A percentile compares a stretch with the other conserved stretches of the same genome.
These are phyloP conservation scores for Sechiopsis laciniata DNA, from an alignment of 306 rosid species.

Conservation along the genomic window DNA sequence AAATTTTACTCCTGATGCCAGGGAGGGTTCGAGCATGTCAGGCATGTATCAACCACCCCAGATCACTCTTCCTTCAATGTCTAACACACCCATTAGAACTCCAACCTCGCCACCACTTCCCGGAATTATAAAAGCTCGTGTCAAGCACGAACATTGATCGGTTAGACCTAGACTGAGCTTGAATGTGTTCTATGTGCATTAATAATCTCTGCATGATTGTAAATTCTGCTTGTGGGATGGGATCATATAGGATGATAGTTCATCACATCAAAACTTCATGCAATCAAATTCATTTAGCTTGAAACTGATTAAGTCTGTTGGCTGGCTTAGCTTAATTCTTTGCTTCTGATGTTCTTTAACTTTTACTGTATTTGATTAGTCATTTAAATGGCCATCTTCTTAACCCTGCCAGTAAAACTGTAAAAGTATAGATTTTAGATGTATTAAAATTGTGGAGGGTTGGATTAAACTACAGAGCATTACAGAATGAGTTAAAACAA, in stretches of 20 bases:
- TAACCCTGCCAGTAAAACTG: neutral
- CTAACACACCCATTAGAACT: constrained; percentile 48
- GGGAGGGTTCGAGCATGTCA: constrained; percentile 69
- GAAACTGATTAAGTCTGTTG: constrained; percentile 20
- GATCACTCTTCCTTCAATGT: constrained; percentile 37
- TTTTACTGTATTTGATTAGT: neutral
- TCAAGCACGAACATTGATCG: constrained; percentile 70
- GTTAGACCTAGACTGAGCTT: constrained; percentile 24
- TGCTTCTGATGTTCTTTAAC: constrained; percentile 27
- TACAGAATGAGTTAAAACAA: constrained; percentile 8
- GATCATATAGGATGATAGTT: neutral
- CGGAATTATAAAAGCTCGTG: constrained; percentile 86
- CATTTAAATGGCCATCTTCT: neutral
- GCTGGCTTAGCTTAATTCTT: constrained; percentile 40
- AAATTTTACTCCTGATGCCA: constrained; percentile 46
- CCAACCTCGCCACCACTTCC: constrained; percentile 92
- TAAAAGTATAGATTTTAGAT: constrained; percentile 12
- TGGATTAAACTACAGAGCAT: constrained; percentile 13
- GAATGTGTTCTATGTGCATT: constrained; percentile 26
- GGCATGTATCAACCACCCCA: constrained; percentile 51
- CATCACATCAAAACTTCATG: constrained; percentile 11
- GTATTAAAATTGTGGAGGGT: constrained; percentile 14
- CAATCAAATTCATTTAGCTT: constrained; percentile 31
- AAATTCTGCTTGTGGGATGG: constrained; percentile 48
- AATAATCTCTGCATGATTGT: constrained; percentile 35